These are phyloP conservation scores for Begonia masoniana DNA, from an alignment of 306 rosid genomes.

Conservation along the genomic window DNA sequence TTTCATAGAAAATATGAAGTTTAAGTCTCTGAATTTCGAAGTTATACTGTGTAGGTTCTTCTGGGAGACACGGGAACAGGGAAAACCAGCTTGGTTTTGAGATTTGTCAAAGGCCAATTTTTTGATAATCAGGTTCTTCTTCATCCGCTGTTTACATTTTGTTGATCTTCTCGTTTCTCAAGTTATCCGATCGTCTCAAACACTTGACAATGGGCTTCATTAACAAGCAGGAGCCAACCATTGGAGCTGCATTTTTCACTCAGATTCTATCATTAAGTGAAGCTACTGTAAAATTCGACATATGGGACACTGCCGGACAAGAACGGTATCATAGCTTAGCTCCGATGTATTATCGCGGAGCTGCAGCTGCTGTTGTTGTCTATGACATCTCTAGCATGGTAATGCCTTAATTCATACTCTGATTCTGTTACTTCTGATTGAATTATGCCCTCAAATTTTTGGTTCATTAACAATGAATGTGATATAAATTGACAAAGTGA, in stretches of 20 bases:
- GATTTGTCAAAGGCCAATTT: conserved; percentile 79
- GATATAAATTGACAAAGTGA: no score
- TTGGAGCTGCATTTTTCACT: conserved; percentile 92
- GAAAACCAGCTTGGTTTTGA: conserved; percentile 54
- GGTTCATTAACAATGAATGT: no score
- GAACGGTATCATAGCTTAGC: conserved; percentile 86
- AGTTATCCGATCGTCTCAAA: no score
- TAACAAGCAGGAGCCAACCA: conserved; percentile 57
- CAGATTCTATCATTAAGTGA: conserved; percentile 69
- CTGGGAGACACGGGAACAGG: conserved; percentile 55
- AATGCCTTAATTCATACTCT: background rate
- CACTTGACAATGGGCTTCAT: no score
- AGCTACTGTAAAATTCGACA: conserved; percentile 80
- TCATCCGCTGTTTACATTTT: background rate
- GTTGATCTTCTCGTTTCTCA: no score
- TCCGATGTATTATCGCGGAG: conserved; percentile 94
- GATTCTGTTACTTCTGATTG: background rate
- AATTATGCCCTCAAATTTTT: no score
- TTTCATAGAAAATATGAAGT: background rate
- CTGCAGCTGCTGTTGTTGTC: conserved; percentile 78
- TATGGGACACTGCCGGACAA: conserved; percentile 98
- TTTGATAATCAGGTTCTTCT: conserved; percentile 46
- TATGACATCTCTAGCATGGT: conserved; percentile 22
- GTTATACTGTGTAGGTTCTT: conserved; percentile 20
- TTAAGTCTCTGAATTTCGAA: background rate